These are phyloP conservation scores for Trametes pubescens DNA, from an alignment of 1,284 basidiomycete species.

Conservation along the genomic window DNA sequence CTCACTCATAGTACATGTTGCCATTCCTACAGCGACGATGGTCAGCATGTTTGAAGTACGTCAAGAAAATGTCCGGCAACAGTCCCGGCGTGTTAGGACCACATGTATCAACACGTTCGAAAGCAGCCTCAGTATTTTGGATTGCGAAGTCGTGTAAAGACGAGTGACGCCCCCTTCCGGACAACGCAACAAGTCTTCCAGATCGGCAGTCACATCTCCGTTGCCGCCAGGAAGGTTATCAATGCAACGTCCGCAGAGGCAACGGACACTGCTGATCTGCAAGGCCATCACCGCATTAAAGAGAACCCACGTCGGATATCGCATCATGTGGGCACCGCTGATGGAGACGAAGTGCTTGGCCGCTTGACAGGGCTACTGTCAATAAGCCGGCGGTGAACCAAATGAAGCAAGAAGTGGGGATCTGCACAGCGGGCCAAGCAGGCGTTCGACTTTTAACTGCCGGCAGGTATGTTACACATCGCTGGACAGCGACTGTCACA, in stretches of 20 bases:
- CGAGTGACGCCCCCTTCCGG: not conserved
- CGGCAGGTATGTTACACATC: no score
- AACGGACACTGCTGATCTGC: constrained; percentile 26
- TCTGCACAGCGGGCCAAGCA: not conserved
- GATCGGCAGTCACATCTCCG: not conserved
- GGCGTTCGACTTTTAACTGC: no score
- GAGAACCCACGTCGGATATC: not conserved
- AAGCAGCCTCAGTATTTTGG: no score
- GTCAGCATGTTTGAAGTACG: not conserved
- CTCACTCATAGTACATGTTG: not conserved
- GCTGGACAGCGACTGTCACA: no score
- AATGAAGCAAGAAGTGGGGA: constrained; percentile 1
- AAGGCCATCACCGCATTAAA: constrained; percentile 1
- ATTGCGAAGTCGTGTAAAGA: not conserved
- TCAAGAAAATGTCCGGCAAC: no score
- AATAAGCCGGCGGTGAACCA: not conserved
- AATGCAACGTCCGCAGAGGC: constrained; percentile 1
- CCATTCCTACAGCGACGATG: not conserved
- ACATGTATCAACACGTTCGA: no score
- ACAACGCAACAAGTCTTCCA: not conserved
- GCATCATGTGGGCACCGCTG: not conserved
- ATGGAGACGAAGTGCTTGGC: not conserved
- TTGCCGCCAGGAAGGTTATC: constrained; percentile 4
- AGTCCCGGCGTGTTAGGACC: no score
- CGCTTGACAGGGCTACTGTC: not conserved